These are phyloP conservation scores for Melastoma candidum DNA, from an alignment of 441 rosid species.

Conservation along the genomic window DNA sequence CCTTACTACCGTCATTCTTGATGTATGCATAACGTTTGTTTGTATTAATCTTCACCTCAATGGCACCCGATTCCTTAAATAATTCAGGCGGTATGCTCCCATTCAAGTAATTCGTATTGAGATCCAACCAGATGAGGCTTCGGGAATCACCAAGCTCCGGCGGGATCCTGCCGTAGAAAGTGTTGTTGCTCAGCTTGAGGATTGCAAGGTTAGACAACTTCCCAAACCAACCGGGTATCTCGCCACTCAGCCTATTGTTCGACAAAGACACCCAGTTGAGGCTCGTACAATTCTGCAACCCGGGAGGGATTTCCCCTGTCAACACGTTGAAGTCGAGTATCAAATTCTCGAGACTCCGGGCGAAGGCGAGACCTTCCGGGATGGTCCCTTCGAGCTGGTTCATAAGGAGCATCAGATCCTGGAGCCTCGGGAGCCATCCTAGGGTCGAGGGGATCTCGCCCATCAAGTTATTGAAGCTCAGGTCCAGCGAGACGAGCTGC, in stretches of 20 bases:
- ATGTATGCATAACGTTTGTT: conserved; percentile 71
- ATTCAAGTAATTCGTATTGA: conserved; percentile 35
- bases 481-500: conserved; percentile 17
- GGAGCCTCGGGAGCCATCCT: conserved; percentile 14
- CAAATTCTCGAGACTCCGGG: conserved; percentile 51
- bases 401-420: conserved; percentile 27
- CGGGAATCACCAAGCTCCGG: conserved; percentile 14
- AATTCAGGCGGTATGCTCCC: conserved; percentile 71
- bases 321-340: conserved; percentile 84
- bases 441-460: conserved; percentile 11
- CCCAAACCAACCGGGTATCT: conserved; percentile 17
- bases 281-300: conserved; percentile 15
- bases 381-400: conserved; percentile 38
- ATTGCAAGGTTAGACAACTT: conserved; percentile 12
- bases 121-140: conserved; percentile 17
- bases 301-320: conserved; percentile 57
- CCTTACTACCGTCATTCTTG: conserved; percentile 66
- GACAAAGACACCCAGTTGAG: conserved; percentile 18
- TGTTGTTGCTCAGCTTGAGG: conserved; percentile 62
- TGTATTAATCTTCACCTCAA: conserved; percentile 13
- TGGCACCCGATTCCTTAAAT: conserved; percentile 43
- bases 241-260: conserved; percentile 14
- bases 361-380: conserved; percentile 13
- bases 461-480: conserved; percentile 16
- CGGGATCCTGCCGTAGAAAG: conserved; percentile 27